These are phyloP conservation scores for Parathielavia hyrcaniae DNA, from an alignment of 495 filamentous ascomycete species.

Conservation along the genomic window DNA sequence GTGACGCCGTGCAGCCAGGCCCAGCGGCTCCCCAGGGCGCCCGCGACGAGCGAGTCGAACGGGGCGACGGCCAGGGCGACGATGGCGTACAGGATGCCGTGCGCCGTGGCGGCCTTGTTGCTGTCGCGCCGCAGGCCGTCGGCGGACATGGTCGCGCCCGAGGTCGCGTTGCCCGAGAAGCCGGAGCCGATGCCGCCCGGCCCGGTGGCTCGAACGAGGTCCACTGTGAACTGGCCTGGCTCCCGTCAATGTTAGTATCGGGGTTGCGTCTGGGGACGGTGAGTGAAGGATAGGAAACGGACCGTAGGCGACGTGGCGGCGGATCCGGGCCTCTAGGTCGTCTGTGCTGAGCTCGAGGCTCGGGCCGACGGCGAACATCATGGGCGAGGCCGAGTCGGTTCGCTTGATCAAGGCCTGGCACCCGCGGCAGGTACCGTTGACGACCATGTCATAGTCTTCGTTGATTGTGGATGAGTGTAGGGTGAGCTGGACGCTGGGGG, in stretches of 20 bases:
- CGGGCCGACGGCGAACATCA: constrained; percentile 54
- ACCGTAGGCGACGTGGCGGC: constrained; percentile 50
- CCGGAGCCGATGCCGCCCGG: constrained; percentile 17
- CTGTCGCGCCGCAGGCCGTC: constrained; percentile 12
- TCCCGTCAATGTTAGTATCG: background rate
- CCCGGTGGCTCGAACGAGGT: constrained; percentile 47
- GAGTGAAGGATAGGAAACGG: background rate
- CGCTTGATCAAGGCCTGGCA: constrained; percentile 39
- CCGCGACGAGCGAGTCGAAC: constrained; percentile 47
- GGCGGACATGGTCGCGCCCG: constrained; percentile 25
- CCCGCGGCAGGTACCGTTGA: constrained; percentile 45
- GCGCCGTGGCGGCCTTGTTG: constrained; percentile 33
- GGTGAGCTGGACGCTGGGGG: constrained; percentile 35
- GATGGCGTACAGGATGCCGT: constrained; percentile 49
- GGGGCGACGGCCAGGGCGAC: constrained; percentile 51
- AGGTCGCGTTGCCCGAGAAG: background rate
- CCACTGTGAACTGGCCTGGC: constrained; percentile 46
- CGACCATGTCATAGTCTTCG: constrained; percentile 27
- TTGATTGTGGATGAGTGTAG: constrained; percentile 31
- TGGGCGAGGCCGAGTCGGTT: constrained; percentile 34
- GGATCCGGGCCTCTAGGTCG: constrained; percentile 37
- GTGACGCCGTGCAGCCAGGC: constrained; percentile 44
- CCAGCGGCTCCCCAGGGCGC: constrained; percentile 39
- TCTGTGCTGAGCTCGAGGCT: constrained; percentile 32
- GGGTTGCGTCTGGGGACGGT: background rate